phyloP scores from a whole-genome alignment of 2,329 filamentous ascomycete genomes.

The Talaromyces pinophilus region DNA sequence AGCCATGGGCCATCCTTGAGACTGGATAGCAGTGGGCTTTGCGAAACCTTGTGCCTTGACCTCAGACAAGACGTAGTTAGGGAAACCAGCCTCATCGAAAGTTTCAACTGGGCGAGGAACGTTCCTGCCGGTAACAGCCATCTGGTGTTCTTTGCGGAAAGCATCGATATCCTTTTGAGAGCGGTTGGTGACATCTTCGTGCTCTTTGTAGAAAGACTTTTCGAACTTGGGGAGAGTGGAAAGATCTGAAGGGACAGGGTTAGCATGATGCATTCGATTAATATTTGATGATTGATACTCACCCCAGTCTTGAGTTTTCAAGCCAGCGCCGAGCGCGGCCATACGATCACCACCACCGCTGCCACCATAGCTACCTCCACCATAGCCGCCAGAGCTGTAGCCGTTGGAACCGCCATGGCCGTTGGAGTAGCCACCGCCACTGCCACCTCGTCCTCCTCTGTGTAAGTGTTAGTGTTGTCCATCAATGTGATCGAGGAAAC shows the following conservation, averaged over 20 bases:
- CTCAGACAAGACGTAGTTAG: conserved; percentile 94
- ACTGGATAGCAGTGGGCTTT: conserved; percentile 92
- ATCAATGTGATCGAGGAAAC: neutral
- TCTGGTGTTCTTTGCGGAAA: conserved; percentile 83
- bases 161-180: conserved; percentile 77
- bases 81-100: conserved; percentile 97
- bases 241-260: conserved; percentile 62
- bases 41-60: conserved; percentile 98
- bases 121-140: conserved; percentile 75
- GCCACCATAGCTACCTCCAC: conserved; percentile 57
- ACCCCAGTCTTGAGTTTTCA: conserved; percentile 91
- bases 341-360: conserved; percentile 87
- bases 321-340: conserved; percentile 81
- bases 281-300: conserved; percentile 44
- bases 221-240: conserved; percentile 88
- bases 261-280: conserved; percentile 19
- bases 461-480: conserved; percentile 14
- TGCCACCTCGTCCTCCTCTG: conserved; percentile 38
- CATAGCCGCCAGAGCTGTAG: conserved; percentile 37
- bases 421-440: conserved; percentile 53
- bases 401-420: conserved; percentile 41
- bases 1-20: conserved; percentile 98
- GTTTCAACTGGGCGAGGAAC: conserved; percentile 93
- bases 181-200: conserved; percentile 73
- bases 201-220: conserved; percentile 99